These are phyloP conservation scores for Incumbomyces lentus DNA, from an alignment of 2,329 filamentous ascomycete genomes.

Conservation along the genomic window DNA sequence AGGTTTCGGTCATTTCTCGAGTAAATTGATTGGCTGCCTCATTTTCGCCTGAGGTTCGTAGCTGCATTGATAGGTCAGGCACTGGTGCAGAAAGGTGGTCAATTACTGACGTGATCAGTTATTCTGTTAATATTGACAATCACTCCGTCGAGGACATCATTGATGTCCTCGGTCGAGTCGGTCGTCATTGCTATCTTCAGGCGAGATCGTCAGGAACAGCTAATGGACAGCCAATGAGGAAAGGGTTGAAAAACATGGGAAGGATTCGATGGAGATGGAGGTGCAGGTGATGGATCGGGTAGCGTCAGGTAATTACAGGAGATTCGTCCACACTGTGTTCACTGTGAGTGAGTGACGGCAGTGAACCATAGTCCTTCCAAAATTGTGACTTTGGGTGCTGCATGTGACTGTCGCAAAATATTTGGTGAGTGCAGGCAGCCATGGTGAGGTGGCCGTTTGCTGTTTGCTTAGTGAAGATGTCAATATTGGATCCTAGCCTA, in stretches of 20 bases:
- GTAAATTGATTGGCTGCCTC: slow-evolving; percentile 28
- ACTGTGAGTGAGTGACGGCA: slow-evolving; percentile 18
- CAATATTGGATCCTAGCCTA: neutral
- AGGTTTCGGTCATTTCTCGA: slow-evolving; percentile 26
- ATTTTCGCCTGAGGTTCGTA: slow-evolving; percentile 24
- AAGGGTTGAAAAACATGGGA: neutral
- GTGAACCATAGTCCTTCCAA: slow-evolving; percentile 9
- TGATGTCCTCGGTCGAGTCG: slow-evolving; percentile 12
- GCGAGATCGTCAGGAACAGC: slow-evolving; percentile 13
- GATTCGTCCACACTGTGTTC: slow-evolving; percentile 15
- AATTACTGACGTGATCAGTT: slow-evolving; percentile 20
- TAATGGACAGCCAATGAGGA: neutral
- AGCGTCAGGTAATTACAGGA: slow-evolving; percentile 10
- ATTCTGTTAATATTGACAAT: slow-evolving; percentile 19
- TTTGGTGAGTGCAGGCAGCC: slow-evolving; percentile 1
- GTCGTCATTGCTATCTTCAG: slow-evolving; percentile 16
- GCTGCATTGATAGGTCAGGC: slow-evolving; percentile 21
- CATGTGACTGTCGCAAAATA: no score
- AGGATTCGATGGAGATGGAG: neutral
- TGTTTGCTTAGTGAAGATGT: neutral
- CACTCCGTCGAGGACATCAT: slow-evolving; percentile 17
- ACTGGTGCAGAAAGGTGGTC: slow-evolving; percentile 6
- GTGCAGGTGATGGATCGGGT: no score
- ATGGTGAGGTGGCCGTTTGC: neutral
- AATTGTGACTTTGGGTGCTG: no score